phyloP scores from a whole-genome alignment of 345 rosid genomes.

The Sisymbrium irio region DNA sequence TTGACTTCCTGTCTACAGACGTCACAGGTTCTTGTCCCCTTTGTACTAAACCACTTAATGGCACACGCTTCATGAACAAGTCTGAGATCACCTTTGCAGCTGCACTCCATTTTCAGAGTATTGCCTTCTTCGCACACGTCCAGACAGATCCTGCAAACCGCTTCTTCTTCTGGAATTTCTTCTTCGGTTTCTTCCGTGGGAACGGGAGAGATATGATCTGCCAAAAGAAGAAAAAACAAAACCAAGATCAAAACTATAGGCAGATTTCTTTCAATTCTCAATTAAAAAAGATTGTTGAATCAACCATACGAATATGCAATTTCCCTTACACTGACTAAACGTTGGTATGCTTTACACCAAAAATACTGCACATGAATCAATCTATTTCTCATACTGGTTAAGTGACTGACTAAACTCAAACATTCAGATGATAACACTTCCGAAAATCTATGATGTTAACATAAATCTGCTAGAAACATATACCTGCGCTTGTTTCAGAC shows the following conservation, averaged over 20 bases:
- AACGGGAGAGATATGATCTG: constrained; percentile 60
- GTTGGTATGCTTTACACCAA: background rate
- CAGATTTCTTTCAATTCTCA: background rate
- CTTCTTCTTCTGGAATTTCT: constrained; percentile 97
- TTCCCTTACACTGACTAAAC: background rate
- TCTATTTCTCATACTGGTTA: background rate
- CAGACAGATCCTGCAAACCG: constrained; percentile 86
- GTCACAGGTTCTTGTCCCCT: constrained; percentile 85
- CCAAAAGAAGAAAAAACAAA: constrained; percentile 15
- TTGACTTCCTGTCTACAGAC: constrained; percentile 82
- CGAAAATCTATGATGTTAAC: background rate
- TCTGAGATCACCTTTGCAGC: constrained; percentile 91
- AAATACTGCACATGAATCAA: background rate
- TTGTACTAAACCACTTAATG: constrained; percentile 78
- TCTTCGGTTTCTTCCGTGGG: constrained; percentile 62
- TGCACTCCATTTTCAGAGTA: constrained; percentile 94
- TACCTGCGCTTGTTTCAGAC: constrained; percentile 57
- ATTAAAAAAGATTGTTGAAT: background rate
- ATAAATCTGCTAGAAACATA: background rate
- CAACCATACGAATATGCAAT: background rate
- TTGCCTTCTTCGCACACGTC: constrained; percentile 82
- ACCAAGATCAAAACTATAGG: background rate
- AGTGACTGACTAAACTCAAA: constrained; percentile 2
- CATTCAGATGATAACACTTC: background rate
- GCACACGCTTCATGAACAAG: constrained; percentile 95